phyloP scores from a whole-genome alignment of 352 stramenopile genomes.

The Blastocystis hominis region DNA sequence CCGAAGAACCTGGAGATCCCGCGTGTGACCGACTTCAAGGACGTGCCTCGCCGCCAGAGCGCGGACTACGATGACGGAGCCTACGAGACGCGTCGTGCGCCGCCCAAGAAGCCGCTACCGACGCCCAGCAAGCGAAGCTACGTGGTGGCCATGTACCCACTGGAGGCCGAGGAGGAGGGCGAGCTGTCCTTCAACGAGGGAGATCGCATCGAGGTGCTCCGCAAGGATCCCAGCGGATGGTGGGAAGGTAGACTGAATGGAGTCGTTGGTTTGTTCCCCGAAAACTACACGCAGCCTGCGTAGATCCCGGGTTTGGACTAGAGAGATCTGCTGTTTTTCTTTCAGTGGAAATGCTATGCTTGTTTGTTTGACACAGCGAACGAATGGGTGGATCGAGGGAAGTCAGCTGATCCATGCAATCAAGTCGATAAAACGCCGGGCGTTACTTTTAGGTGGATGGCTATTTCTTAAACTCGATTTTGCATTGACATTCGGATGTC shows the following conservation, averaged over 20 bases:
- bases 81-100: not conserved
- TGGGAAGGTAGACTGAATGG: slow-evolving; percentile 59
- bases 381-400: too few species aligned
- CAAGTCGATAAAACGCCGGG: too few species aligned
- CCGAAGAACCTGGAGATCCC: slow-evolving; percentile 28
- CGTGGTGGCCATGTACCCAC: slow-evolving; percentile 54
- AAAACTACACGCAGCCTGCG: slow-evolving; percentile 52
- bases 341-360: not conserved
- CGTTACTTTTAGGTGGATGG: not conserved
- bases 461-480: not conserved
- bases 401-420: too few species aligned
- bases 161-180: slow-evolving; percentile 54
- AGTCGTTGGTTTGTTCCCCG: slow-evolving; percentile 38
- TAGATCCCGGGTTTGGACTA: not conserved
- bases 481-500: not conserved
- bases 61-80: slow-evolving; percentile 7
- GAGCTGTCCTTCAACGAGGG: slow-evolving; percentile 58
- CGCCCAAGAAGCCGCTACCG: not conserved
- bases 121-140: not conserved
- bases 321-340: not conserved
- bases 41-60: not conserved
- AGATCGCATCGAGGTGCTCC: slow-evolving; percentile 57
- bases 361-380: too few species aligned
- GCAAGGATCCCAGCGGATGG: slow-evolving; percentile 59
- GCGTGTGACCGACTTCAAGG: not conserved